These are phyloP conservation scores for Fusarium tricinctum DNA, from an alignment of 2,329 filamentous ascomycete species.

Conservation along the genomic window DNA sequence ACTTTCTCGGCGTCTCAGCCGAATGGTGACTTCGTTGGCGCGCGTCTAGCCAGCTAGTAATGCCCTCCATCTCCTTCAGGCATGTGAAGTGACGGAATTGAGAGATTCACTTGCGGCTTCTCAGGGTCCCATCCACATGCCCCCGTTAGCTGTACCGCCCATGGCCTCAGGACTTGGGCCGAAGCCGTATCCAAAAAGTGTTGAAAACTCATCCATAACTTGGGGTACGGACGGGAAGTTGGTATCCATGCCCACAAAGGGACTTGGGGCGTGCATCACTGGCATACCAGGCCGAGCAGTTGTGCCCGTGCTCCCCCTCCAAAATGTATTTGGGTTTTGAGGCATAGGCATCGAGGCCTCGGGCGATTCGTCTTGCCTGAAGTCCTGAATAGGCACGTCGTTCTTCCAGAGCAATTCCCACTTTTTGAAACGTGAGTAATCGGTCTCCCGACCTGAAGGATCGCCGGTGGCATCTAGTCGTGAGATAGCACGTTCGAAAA, in stretches of 20 bases:
- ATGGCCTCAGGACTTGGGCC: conserved; percentile 51
- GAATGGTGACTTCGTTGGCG: not conserved
- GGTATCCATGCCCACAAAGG: conserved; percentile 56
- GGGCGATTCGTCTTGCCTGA: conserved; percentile 44
- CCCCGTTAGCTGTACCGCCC: conserved; percentile 43
- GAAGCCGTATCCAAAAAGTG: conserved; percentile 52
- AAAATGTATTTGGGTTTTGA: conserved; percentile 45
- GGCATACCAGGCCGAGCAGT: conserved; percentile 45
- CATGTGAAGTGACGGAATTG: conserved; percentile 3
- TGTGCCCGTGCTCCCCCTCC: conserved; percentile 40
- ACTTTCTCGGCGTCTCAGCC: conserved; percentile 12
- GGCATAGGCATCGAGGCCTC: conserved; percentile 44
- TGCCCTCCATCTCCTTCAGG: conserved; percentile 24
- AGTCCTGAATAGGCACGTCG: conserved; percentile 49
- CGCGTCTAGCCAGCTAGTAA: not conserved
- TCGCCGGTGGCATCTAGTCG: conserved; percentile 61
- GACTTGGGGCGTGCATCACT: conserved; percentile 50
- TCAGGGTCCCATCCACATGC: conserved; percentile 51
- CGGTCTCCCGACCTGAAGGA: conserved; percentile 58
- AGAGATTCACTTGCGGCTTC: conserved; percentile 1
- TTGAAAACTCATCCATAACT: conserved; percentile 56
- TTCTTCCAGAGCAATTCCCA: conserved; percentile 66
- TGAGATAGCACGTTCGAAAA: conserved; percentile 63
- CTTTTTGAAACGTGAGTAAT: conserved; percentile 65
- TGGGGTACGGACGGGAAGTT: conserved; percentile 57